Evolutionary conservation across 2,329 filamentous ascomycete genomes (phyloP), one percentile per base, ranked within the genome.

Genomic region (Ilyonectria mors-panacis): DNA sequence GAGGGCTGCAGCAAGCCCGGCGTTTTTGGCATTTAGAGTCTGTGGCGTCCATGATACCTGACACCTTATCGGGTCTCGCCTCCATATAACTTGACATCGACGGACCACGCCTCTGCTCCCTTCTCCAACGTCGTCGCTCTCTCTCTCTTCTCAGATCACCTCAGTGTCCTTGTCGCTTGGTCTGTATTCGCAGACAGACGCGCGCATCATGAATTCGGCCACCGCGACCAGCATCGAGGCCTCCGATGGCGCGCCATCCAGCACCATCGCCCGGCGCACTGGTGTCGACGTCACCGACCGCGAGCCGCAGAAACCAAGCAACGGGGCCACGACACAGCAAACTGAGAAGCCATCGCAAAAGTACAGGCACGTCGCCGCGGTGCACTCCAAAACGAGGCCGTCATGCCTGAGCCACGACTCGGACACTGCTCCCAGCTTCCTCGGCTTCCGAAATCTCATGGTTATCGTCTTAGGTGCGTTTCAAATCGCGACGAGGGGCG

Each of bases 361-460:
- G 80, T 98, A 98, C 84, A 93, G 94, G 72, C 96, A 99, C 88
- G 91, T 97, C 70, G 93, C 93, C 66, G 95, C 95, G 35, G 90
- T 97, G 39, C 96, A 99, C 81, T 90, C 91, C 8, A 79, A 88
- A 73, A 82, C 87, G 42, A 89, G 90, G 65, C 89, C 92, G 8
- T 97, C 95, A 26, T 94, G 93, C 75, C 86, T 98, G 54, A 97
- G 94, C 81, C 92, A 95, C 76, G 96, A 98, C 78, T 89, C 94
- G 2, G 82, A 88, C 51, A 84, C 84, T 12, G 85, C 91, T 2
- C 94, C 95, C 23, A 97, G 94, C 79, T 98, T 98, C 78, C 83
- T 97, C 17, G 96, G 96, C 1, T 98, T 99, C 78, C 88, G 95
- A 67, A 99, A 99, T 79, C 87, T 99, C 70, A 97, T 98, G 94